A percentile compares a stretch with the other conserved stretches of the same genome.
Evolutionary conservation across 2,329 filamentous ascomycete species (phyloP).

Genomic region (Aspergillus unguis): DNA sequence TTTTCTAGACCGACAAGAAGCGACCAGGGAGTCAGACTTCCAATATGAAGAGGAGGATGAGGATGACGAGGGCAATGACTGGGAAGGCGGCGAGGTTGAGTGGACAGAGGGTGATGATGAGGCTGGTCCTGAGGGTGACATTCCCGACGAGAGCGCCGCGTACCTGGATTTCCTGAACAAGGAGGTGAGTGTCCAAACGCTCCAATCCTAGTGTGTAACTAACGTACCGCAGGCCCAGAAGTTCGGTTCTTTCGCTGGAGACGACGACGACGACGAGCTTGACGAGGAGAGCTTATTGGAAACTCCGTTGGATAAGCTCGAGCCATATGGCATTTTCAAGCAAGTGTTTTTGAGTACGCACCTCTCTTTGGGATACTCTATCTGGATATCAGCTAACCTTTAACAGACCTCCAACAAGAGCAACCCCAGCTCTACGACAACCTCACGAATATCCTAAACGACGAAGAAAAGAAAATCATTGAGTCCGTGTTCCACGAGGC

Average conservation of each 20-base stretch:
- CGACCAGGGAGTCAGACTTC: slow-evolving; percentile 81
- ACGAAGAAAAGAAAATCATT: slow-evolving; percentile 77
- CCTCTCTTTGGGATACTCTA: not conserved
- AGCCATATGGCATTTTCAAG: slow-evolving; percentile 89
- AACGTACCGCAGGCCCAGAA: slow-evolving; percentile 65
- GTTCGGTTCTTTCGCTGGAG: slow-evolving; percentile 68
- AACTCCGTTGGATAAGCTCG: slow-evolving; percentile 89
- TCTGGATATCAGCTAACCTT: slow-evolving; percentile 28
- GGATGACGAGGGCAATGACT: slow-evolving; percentile 79
- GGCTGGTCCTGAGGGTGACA: slow-evolving; percentile 57
- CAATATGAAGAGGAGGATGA: slow-evolving; percentile 71
- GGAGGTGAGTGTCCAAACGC: slow-evolving; percentile 56
- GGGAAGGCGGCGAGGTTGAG: slow-evolving; percentile 67
- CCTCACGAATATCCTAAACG: slow-evolving; percentile 72
- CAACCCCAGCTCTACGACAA: slow-evolving; percentile 84
- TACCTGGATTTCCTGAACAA: slow-evolving; percentile 96
- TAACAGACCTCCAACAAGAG: slow-evolving; percentile 76
- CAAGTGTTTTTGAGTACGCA: slow-evolving; percentile 74
- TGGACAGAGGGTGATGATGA: slow-evolving; percentile 65
- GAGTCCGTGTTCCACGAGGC: slow-evolving; percentile 74
- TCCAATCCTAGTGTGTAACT: slow-evolving; percentile 6
- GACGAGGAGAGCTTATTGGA: slow-evolving; percentile 92
- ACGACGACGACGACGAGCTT: slow-evolving; percentile 84
- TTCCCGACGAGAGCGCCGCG: slow-evolving; percentile 85
- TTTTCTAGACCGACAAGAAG: slow-evolving; percentile 74